Percentiles rank a stretch among this genome's conserved stretches.
Evolutionary conservation across 2,329 filamentous ascomycete genomes (phyloP).

Genomic region (Trichoderma lentiforme): DNA sequence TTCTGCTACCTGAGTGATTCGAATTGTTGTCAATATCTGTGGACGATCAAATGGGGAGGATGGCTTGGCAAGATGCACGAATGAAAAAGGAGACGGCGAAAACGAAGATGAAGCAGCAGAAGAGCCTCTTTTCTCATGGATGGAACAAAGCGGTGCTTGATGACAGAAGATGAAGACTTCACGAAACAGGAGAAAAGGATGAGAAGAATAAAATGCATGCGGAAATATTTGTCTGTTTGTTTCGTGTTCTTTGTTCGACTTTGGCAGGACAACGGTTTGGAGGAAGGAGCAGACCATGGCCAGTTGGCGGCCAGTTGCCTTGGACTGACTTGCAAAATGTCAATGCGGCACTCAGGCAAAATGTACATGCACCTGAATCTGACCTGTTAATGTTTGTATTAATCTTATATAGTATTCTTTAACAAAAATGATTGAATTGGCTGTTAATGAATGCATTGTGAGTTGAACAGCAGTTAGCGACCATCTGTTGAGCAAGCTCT

Average conservation of each 20-base stretch:
- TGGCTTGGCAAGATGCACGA: neutral
- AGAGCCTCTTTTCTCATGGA: no score
- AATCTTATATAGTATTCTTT: neutral
- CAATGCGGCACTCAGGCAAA: neutral
- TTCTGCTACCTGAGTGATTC: neutral
- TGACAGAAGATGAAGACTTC: neutral
- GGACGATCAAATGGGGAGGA: neutral
- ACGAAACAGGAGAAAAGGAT: neutral
- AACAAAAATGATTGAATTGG: neutral
- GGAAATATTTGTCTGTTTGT: neutral
- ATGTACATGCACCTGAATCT: neutral
- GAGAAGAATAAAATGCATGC: neutral
- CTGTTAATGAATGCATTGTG: neutral
- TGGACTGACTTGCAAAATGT: neutral
- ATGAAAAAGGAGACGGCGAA: rapidly evolving
- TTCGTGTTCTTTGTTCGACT: neutral
- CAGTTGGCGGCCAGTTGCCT: neutral
- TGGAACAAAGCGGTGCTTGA: neutral
- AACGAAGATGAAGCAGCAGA: no score
- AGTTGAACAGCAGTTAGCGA: neutral
- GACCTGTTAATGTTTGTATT: neutral
- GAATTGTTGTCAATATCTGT: no score
- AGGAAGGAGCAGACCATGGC: neutral
- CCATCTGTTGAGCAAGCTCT: neutral
- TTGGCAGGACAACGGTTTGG: neutral